Percentiles rank a stretch among this genome's conserved stretches.
These are phyloP conservation scores for Hortiboletus rubellus DNA, from an alignment of 1,284 basidiomycete species.

Conservation along the genomic window DNA sequence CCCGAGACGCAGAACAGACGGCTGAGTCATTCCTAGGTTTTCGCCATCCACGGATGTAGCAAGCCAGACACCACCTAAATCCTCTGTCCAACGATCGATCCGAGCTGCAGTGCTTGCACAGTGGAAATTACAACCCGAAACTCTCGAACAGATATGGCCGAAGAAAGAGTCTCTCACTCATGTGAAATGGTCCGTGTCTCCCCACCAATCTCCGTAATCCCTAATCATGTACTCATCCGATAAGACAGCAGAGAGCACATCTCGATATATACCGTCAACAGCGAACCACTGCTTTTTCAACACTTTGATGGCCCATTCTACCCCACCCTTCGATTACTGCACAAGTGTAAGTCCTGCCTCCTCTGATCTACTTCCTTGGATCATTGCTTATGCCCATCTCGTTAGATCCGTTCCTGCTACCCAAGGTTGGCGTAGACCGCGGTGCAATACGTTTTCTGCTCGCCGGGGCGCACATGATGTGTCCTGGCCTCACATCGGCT, in stretches of 20 bases:
- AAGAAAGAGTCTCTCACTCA: conserved; percentile 95
- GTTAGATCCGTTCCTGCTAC: conserved; percentile 89
- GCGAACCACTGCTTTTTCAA: conserved; percentile 93
- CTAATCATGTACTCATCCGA: conserved; percentile 12
- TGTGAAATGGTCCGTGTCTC: conserved; percentile 83
- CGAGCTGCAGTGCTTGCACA: conserved; percentile 80
- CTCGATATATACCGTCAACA: conserved; percentile 86
- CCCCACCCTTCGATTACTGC: conserved; percentile 86
- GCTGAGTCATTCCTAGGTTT: conserved; percentile 58
- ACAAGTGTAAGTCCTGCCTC: conserved; percentile 72
- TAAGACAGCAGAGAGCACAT: conserved; percentile 87
- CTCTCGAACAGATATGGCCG: conserved; percentile 93
- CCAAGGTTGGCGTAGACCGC: conserved; percentile 88
- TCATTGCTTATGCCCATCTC: not conserved
- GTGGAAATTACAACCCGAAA: conserved; percentile 79
- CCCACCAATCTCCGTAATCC: not conserved
- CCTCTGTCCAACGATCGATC: conserved; percentile 91
- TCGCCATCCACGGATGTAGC: conserved; percentile 84
- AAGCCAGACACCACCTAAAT: conserved; percentile 92
- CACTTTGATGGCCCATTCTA: conserved; percentile 94
- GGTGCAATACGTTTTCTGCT: conserved; percentile 98
- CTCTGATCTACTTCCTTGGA: not conserved
- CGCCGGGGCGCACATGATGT: conserved; percentile 95
- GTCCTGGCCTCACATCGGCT: conserved; percentile 90
- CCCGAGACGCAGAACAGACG: not conserved